These are phyloP conservation scores for Lentinula sp. DNA, from an alignment of 768 basidiomycete genomes.

Conservation along the genomic window DNA sequence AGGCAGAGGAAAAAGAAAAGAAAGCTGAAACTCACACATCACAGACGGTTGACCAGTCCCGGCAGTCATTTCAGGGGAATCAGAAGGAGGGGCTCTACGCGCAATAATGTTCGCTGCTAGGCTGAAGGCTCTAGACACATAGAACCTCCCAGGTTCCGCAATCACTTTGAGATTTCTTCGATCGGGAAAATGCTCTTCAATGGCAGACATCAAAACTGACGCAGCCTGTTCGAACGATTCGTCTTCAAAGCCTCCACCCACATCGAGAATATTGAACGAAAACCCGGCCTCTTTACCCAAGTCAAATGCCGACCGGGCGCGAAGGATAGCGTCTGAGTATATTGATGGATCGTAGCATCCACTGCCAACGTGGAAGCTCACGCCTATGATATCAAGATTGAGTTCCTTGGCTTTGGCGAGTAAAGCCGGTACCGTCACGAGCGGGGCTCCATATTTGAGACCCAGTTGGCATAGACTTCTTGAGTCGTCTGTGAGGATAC, in stretches of 20 bases:
- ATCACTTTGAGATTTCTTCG: conserved; percentile 70
- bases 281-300: conserved; percentile 83
- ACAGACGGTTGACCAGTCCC: conserved; percentile 39
- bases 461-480: conserved; percentile 91
- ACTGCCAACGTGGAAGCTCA: conserved; percentile 97
- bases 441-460: conserved; percentile 93
- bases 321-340: conserved; percentile 84
- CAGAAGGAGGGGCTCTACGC: conserved; percentile 54
- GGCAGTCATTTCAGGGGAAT: conserved; percentile 12
- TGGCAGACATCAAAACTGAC: conserved; percentile 56
- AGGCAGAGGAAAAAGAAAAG: conserved; percentile 16
- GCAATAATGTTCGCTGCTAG: conserved; percentile 94
- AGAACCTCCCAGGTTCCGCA: conserved; percentile 94
- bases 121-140: conserved; percentile 88
- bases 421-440: conserved; percentile 72
- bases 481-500: conserved; percentile 97
- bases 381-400: conserved; percentile 81
- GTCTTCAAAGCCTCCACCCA: conserved; percentile 93
- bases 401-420: conserved; percentile 76
- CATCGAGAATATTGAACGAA: conserved; percentile 77
- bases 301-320: conserved; percentile 79
- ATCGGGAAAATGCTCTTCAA: conserved; percentile 77
- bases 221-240: conserved; percentile 80
- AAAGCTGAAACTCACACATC: conserved; percentile 74
- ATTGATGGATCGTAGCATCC: conserved; percentile 92